A percentile compares a stretch with the other conserved stretches of the same genome.
Conservation (phyloP, 768 basidiomycete species). For the Rhizopogon salebrosus region DNA sequence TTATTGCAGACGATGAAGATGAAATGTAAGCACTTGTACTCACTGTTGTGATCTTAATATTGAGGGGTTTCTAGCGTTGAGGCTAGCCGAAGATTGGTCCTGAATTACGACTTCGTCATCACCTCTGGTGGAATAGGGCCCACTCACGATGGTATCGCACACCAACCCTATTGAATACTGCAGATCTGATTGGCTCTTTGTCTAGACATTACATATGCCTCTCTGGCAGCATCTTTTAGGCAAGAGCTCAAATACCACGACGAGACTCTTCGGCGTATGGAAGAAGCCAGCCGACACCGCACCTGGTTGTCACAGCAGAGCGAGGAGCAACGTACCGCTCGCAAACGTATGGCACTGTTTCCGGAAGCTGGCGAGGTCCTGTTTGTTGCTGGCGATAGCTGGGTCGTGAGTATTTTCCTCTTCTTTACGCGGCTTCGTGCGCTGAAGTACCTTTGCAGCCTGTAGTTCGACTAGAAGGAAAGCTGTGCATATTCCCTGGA, state of each 20-base stretch:
- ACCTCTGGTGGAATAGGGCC: conserved; percentile 91
- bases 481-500: conserved; percentile 89
- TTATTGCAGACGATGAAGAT: conserved; percentile 84
- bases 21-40: conserved; percentile 63
- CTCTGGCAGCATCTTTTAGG: conserved; percentile 80
- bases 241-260: conserved; percentile 66
- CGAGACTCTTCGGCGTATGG: conserved; percentile 76
- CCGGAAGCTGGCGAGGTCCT: conserved; percentile 75
- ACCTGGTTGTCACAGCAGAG: conserved; percentile 58
- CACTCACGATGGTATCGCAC: conserved; percentile 72
- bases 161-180: background rate
- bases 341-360: conserved; percentile 87
- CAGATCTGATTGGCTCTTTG: background rate
- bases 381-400: conserved; percentile 74
- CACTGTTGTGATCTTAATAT: background rate
- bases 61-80: conserved; percentile 52
- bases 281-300: conserved; percentile 49
- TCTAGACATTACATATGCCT: conserved; percentile 83
- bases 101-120: conserved; percentile 84
- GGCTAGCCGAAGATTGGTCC: conserved; percentile 77
- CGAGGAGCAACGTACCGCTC: conserved; percentile 70
- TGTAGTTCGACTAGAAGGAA: conserved; percentile 81
- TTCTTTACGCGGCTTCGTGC: background rate
- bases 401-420: conserved; percentile 61
- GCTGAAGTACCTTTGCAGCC: conserved; percentile 42